Evolutionary conservation across 768 basidiomycete species (phyloP).

Genomic region (Mycena kentingensis): DNA sequence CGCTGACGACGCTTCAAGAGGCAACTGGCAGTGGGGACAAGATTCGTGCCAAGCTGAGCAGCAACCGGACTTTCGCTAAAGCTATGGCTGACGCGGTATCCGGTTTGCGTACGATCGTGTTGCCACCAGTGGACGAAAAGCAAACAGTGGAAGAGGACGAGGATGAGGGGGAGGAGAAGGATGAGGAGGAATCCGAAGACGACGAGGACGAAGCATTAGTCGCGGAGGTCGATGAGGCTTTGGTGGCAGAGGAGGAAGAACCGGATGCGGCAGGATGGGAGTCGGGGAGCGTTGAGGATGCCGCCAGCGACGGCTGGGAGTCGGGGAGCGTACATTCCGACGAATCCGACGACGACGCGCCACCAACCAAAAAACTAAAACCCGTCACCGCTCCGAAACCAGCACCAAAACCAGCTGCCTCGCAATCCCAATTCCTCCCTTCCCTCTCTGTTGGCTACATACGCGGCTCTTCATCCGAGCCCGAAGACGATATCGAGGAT

Average conservation of each 20-base stretch:
- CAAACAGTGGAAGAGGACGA: constrained; percentile 14
- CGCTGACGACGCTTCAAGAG: constrained; percentile 41
- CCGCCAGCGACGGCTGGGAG: constrained; percentile 51
- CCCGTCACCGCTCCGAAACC: constrained; percentile 17
- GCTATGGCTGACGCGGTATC: constrained; percentile 56
- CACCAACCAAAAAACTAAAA: constrained; percentile 28
- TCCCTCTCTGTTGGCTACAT: constrained; percentile 86
- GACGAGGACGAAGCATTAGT: constrained; percentile 19
- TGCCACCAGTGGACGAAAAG: constrained; percentile 26
- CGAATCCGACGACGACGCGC: constrained; percentile 32
- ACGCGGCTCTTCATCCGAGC: constrained; percentile 75
- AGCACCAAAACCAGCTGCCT: constrained; percentile 27
- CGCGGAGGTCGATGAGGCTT: constrained; percentile 17
- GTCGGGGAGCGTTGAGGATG: constrained; percentile 44
- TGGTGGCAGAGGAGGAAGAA: constrained; percentile 25
- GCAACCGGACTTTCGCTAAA: constrained; percentile 71
- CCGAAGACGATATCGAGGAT: constrained; percentile 66
- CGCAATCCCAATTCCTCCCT: constrained; percentile 76
- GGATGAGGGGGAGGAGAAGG: constrained; percentile 29
- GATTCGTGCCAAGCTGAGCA: constrained; percentile 71
- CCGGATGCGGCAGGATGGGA: constrained; percentile 41
- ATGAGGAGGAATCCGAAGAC: constrained; percentile 21
- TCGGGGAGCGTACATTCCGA: constrained; percentile 46
- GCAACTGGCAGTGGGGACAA: constrained; percentile 39
- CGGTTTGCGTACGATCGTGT: constrained; percentile 47